Percentiles rank a stretch among this genome's conserved stretches.
phyloP scores from a whole-genome alignment of 2,329 filamentous ascomycete genomes.

The Alternaria solani region DNA sequence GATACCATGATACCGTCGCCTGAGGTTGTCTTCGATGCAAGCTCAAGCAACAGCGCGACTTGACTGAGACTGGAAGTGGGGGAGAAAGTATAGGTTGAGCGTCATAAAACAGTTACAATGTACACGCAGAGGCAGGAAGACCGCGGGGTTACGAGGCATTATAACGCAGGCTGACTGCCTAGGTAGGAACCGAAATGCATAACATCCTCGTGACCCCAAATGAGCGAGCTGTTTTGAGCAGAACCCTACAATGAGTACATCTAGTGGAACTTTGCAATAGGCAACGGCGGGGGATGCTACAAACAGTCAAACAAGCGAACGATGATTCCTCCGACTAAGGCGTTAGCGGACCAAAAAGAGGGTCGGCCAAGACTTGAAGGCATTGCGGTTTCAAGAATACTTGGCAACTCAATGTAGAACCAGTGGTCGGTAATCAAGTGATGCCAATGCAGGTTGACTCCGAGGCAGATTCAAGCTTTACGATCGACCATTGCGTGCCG shows the following conservation, averaged over 20 bases:
- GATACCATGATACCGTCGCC: background rate
- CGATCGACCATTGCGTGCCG: background rate
- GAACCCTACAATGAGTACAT: background rate
- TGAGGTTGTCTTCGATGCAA: background rate
- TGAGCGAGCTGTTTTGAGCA: background rate
- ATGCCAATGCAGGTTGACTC: background rate
- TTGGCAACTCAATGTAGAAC: background rate
- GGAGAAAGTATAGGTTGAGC: background rate
- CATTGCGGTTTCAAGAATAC: background rate
- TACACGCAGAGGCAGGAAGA: background rate
- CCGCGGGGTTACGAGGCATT: conserved; percentile 1
- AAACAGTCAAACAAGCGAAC: background rate
- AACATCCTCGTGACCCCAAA: conserved; percentile 3
- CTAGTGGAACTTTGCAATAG: background rate
- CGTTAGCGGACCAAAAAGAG: background rate
- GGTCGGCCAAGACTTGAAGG: background rate
- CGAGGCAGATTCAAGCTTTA: background rate
- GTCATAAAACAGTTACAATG: background rate
- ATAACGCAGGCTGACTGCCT: background rate
- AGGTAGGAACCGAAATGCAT: background rate
- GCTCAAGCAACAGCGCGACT: background rate
- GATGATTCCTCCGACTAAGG: background rate
- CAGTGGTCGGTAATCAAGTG: background rate
- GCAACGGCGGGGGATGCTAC: background rate
- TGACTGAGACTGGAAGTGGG: background rate